Evolutionary conservation across 176 grass and related monocot species (phyloP).

Genomic region (Avena eriantha): DNA sequence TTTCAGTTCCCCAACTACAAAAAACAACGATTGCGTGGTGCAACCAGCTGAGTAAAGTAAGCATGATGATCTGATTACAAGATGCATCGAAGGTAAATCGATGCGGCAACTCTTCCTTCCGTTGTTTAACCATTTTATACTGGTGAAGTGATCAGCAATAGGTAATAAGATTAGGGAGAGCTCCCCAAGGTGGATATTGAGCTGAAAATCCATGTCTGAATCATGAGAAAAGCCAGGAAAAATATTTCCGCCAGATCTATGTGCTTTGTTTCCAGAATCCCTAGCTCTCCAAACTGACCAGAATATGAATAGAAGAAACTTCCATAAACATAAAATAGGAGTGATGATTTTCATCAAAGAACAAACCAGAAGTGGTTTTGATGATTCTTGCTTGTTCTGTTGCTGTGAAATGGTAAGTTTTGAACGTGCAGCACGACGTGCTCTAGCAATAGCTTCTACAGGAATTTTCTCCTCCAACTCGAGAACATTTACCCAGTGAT

Average conservation of each 20-base stretch:
- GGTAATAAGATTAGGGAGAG: slow-evolving; percentile 62
- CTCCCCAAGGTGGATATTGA: slow-evolving; percentile 65
- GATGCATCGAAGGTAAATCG: slow-evolving; percentile 42
- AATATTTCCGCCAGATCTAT: slow-evolving; percentile 33
- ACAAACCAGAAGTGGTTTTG: slow-evolving; percentile 43
- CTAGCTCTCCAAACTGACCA: slow-evolving; percentile 40
- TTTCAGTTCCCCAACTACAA: slow-evolving; percentile 61
- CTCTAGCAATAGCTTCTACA: slow-evolving; percentile 70
- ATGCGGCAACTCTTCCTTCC: slow-evolving; percentile 37
- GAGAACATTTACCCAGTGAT: slow-evolving; percentile 60
- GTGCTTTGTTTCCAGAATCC: slow-evolving; percentile 34
- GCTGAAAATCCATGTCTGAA: slow-evolving; percentile 50
- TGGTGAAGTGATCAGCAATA: slow-evolving; percentile 22
- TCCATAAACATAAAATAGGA: slow-evolving; percentile 58
- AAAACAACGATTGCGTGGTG: slow-evolving; percentile 55
- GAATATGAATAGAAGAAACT: slow-evolving; percentile 51
- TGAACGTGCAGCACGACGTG: slow-evolving; percentile 62
- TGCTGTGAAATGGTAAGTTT: slow-evolving; percentile 43
- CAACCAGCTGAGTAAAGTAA: slow-evolving; percentile 60
- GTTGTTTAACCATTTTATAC: slow-evolving; percentile 32
- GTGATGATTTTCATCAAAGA: slow-evolving; percentile 51
- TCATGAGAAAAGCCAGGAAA: slow-evolving; percentile 55
- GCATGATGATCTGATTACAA: slow-evolving; percentile 61
- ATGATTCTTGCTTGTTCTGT: slow-evolving; percentile 46
- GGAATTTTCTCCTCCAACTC: slow-evolving; percentile 77